Base-by-base conservation (phyloP, 345 rosid species). In the Gossypium herbaceum region DNA sequence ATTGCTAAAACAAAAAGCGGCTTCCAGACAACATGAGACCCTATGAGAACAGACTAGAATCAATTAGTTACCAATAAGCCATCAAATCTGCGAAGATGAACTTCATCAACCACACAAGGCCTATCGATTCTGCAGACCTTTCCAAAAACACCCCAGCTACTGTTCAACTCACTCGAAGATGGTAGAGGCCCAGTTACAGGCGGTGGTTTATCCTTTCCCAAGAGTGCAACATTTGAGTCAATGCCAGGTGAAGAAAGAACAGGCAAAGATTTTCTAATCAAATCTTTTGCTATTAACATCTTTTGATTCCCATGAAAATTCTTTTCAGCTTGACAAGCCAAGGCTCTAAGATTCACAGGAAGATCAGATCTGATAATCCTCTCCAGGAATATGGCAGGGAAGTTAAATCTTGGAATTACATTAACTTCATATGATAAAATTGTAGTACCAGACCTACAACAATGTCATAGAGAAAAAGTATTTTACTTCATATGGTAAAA, bases 1-100 rank as follows among this genome's bases (percentile, higher is more conserved):
- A 75, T 59, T 72, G 71, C 77, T 75, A 52, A 82, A 76, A 79
- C 60, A 73, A 68, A 34, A 68, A 73, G 29, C 54, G 57, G 70
- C 63, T 60, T 68, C 22, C 72, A 51, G 13, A 41, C 59, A 60
- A 78, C 50, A 82, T 59, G 69, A 83, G 73, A 20, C 65, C 81
- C 44, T 24, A 51, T 62, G 63, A 80, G 58, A 39, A 73, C 45
- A 72, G 77, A 77, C 57, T 67, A 67, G 72, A 79, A 78, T 71
- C 79, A 77, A 52, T 70, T 71, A 79, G 71, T 85, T 88, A 92
- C 98, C 94, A 94, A 79, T 72, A 91, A 82, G 74, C 97, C 98
- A 84, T 94, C 98, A 80, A 86, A 90, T 88, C 98, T 88, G 77
- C 98, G 97, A 74, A 94, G 94, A 87, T 94, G 98, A 78, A 94